Conservation (phyloP, 2,329 filamentous ascomycete genomes). For the Curvularia hawaiiensis region DNA sequence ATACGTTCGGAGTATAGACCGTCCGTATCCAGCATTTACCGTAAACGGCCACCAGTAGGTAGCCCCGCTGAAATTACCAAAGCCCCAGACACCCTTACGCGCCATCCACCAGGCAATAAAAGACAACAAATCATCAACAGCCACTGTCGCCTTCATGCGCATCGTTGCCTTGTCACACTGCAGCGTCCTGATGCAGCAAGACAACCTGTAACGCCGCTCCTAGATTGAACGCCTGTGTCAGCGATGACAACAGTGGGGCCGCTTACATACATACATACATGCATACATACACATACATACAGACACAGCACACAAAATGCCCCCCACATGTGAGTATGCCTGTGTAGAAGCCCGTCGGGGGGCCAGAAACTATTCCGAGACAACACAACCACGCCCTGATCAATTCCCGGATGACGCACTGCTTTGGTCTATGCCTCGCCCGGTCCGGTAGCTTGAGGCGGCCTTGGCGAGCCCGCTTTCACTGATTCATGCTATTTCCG, state of each 20-base stretch:
- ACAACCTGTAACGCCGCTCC: neutral
- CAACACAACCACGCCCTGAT: neutral
- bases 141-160: neutral
- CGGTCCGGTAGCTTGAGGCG: slow-evolving; percentile 1
- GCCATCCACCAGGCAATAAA: neutral
- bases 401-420: slow-evolving; percentile 9
- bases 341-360: slow-evolving; percentile 3
- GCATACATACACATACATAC: neutral
- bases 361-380: slow-evolving; percentile 8
- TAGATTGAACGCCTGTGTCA: neutral
- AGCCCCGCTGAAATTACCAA: neutral
- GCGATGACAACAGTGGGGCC: neutral
- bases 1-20: neutral
- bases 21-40: neutral
- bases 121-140: neutral
- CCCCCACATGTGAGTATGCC: neutral
- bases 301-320: neutral
- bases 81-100: neutral
- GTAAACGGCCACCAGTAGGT: neutral
- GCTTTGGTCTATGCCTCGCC: neutral
- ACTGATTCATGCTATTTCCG: slow-evolving; percentile 22
- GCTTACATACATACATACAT: neutral
- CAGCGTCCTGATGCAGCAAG: neutral
- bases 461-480: slow-evolving; percentile 3
- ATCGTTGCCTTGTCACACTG: neutral